phyloP scores from a whole-genome alignment of 257 asterid species.

The Coffea canephora region DNA sequence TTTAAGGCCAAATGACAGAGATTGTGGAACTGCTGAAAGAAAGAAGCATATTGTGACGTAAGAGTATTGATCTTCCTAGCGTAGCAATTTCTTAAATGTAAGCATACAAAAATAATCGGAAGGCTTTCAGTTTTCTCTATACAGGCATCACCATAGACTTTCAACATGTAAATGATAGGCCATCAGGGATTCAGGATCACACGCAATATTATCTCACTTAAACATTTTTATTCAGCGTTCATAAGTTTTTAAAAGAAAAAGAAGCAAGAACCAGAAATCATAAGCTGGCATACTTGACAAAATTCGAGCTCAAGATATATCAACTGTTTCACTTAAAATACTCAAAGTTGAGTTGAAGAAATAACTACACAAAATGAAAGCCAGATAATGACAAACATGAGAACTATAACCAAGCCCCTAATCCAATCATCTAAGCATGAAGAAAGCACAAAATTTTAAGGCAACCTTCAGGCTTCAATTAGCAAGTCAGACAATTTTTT shows the following conservation, averaged over 20 bases:
- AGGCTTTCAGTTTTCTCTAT: neutral
- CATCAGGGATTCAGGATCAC: neutral
- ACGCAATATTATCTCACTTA: neutral
- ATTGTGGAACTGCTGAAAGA: constrained; percentile 58
- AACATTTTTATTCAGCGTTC: neutral
- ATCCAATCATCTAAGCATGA: neutral
- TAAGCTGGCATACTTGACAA: neutral
- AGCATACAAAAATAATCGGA: neutral
- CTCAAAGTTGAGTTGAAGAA: neutral
- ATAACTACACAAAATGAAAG: neutral
- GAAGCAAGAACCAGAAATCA: neutral
- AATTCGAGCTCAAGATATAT: neutral
- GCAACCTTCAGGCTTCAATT: neutral
- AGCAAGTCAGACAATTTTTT: neutral
- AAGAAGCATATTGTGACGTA: constrained; percentile 24
- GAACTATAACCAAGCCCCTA: neutral
- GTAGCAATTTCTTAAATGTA: constrained; percentile 4
- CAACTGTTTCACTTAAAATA: neutral
- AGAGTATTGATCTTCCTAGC: constrained; percentile 14
- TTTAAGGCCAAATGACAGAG: constrained; percentile 57
- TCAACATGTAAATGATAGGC: neutral
- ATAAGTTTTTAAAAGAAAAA: neutral
- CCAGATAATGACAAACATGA: neutral
- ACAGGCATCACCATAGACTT: neutral
- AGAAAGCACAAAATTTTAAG: neutral